Conservation (phyloP, 257 asterid species). For the Salvia splendens region DNA sequence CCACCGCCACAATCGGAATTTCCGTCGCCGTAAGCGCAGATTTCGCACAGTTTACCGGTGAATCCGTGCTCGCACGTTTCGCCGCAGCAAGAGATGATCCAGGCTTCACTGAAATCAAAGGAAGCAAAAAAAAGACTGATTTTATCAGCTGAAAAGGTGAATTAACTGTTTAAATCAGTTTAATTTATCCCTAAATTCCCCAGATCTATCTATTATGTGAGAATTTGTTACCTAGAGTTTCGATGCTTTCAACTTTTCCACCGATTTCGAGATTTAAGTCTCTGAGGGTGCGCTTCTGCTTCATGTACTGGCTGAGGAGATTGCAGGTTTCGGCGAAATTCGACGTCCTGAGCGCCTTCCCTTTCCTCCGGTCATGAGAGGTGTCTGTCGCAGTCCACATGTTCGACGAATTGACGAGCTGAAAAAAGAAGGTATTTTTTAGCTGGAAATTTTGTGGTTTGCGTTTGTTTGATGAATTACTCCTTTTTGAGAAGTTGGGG, state of each 20-base stretch:
- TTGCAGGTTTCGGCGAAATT: conserved; percentile 67
- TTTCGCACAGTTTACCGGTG: conserved; percentile 30
- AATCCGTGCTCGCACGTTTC: conserved; percentile 36
- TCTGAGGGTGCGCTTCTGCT: conserved; percentile 56
- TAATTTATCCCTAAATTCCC: neutral
- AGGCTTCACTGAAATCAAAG: conserved; percentile 49
- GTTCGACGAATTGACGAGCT: conserved; percentile 9
- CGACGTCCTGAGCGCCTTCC: conserved; percentile 46
- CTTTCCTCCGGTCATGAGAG: conserved; percentile 28
- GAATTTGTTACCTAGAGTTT: conserved; percentile 42
- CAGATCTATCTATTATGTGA: conserved; percentile 21
- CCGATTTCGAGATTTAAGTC: conserved; percentile 61
- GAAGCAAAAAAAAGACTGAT: neutral
- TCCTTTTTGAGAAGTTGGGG: neutral
- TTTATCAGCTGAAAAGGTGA: conserved; percentile 9
- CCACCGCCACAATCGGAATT: conserved; percentile 23
- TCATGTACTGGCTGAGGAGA: conserved; percentile 72
- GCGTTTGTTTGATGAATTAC: neutral
- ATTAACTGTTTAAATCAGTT: neutral
- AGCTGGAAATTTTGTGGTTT: neutral
- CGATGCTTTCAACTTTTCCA: conserved; percentile 50
- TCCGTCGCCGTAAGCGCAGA: conserved; percentile 19
- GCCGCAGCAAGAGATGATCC: conserved; percentile 37
- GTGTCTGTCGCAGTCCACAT: conserved; percentile 39
- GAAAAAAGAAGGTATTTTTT: neutral